Percentiles rank a stretch among this genome's conserved stretches.
phyloP scores from a whole-genome alignment of 2,329 filamentous ascomycete genomes.

The Periglandula ipomoeae region DNA sequence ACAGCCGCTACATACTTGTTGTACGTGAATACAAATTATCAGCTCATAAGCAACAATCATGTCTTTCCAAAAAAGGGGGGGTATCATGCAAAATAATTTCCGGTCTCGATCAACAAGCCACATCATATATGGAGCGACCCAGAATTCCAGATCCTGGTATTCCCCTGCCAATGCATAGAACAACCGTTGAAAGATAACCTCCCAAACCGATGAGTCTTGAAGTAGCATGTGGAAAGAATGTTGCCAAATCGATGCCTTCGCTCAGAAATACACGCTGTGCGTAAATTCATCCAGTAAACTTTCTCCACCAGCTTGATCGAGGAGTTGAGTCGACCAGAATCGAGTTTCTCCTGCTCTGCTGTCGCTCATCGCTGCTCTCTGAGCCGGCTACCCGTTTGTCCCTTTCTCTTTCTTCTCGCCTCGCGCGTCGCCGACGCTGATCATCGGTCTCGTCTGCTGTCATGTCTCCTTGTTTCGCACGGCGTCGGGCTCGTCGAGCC shows the following conservation, averaged over 20 bases:
- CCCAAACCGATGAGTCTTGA: not conserved
- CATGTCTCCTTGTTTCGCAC: constrained; percentile 32
- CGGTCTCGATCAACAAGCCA: not conserved
- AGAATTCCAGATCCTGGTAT: constrained; percentile 1
- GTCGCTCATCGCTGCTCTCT: constrained; percentile 36
- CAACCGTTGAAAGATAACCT: not conserved
- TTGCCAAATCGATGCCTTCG: not conserved
- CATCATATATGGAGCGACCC: not conserved
- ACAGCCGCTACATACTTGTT: not conserved
- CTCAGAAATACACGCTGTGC: constrained; percentile 3
- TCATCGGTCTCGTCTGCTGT: constrained; percentile 35
- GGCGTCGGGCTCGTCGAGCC: constrained; percentile 35
- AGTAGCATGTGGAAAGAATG: not conserved
- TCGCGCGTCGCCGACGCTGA: constrained; percentile 31
- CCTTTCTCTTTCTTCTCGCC: constrained; percentile 33
- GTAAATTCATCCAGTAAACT: constrained; percentile 34
- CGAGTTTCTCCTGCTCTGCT: constrained; percentile 30
- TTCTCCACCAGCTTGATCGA: constrained; percentile 52
- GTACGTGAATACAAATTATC: not conserved
- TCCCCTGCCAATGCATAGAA: not conserved
- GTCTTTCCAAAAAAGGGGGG: not conserved
- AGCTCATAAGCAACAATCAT: not conserved
- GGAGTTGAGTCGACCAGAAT: constrained; percentile 37
- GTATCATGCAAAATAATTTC: constrained; percentile 4
- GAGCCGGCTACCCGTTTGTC: constrained; percentile 23